Conservation (phyloP, 306 rosid species). For the Quercus berberidifolia region DNA sequence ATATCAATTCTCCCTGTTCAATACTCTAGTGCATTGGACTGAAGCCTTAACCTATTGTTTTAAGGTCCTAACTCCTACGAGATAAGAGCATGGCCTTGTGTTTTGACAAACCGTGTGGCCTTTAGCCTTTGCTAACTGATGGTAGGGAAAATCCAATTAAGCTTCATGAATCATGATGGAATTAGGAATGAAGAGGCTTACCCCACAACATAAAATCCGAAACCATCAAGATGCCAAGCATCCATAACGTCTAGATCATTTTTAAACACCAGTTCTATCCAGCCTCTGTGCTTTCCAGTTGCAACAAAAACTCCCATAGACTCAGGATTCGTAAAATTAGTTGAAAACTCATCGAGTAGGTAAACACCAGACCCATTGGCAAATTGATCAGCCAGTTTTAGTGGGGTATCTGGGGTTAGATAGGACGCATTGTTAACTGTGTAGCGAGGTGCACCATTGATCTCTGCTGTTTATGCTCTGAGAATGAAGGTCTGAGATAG, state of each 20-base stretch:
- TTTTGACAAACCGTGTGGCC: too few relatives aligned
- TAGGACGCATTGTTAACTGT: conserved; percentile 76
- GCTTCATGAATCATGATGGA: too few relatives aligned
- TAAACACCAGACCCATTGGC: conserved; percentile 62
- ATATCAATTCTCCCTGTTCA: too few relatives aligned
- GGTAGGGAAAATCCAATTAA: too few relatives aligned
- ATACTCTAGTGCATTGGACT: too few relatives aligned
- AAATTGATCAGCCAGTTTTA: conserved; percentile 72
- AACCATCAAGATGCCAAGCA: conserved; percentile 92
- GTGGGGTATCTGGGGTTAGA: conserved; percentile 52
- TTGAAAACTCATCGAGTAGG: conserved; percentile 53
- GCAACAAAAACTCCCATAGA: conserved; percentile 67
- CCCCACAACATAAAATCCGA: conserved; percentile 70
- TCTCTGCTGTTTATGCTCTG: conserved; percentile 24
- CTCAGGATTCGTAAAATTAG: conserved; percentile 30
- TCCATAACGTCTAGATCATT: conserved; percentile 45
- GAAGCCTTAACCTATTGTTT: too few relatives aligned
- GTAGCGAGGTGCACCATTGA: conserved; percentile 29
- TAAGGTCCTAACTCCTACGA: too few relatives aligned
- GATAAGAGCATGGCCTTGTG: too few relatives aligned
- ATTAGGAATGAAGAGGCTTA: background rate
- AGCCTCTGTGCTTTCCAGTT: conserved; percentile 59
- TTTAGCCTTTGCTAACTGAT: too few relatives aligned
- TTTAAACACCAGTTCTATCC: conserved; percentile 61
- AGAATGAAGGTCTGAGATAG: conserved; percentile 65